phyloP scores from a whole-genome alignment of 345 rosid genomes.

The Citrus cavaleriei region DNA sequence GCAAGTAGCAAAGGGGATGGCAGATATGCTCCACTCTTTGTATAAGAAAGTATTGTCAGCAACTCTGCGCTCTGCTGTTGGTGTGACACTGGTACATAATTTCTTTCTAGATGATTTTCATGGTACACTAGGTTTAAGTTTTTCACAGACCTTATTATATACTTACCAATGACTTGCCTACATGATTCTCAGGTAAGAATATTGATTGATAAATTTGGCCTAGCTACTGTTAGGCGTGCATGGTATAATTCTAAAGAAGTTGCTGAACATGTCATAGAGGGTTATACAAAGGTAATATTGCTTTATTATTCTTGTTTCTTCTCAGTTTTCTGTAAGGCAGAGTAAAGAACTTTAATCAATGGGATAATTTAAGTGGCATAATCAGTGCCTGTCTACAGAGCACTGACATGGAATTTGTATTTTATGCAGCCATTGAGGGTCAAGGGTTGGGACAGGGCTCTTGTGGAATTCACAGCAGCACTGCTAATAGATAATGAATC shows the following conservation, averaged over 20 bases:
- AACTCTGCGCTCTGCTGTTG: slow-evolving; percentile 56
- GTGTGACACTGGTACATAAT: slow-evolving; percentile 63
- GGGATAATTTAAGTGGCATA: background rate
- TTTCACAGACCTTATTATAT: background rate
- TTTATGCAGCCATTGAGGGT: slow-evolving; percentile 60
- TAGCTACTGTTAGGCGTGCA: slow-evolving; percentile 60
- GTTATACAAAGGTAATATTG: slow-evolving; percentile 72
- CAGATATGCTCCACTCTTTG: slow-evolving; percentile 41
- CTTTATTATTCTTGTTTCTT: slow-evolving; percentile 4
- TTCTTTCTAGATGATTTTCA: slow-evolving; percentile 3
- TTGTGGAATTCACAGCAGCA: slow-evolving; percentile 68
- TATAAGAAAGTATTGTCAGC: slow-evolving; percentile 62
- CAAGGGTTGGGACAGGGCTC: slow-evolving; percentile 82
- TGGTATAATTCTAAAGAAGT: slow-evolving; percentile 67
- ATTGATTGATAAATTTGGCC: slow-evolving; percentile 67
- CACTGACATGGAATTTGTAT: slow-evolving; percentile 4
- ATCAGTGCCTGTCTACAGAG: background rate
- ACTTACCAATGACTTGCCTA: slow-evolving; percentile 5
- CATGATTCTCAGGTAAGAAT: slow-evolving; percentile 50
- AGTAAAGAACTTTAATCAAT: background rate
- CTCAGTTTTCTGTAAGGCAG: background rate
- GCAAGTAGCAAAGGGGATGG: slow-evolving; percentile 45
- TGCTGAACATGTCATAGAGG: slow-evolving; percentile 49
- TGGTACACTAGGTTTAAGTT: background rate
- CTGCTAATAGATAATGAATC: slow-evolving; percentile 43